Evolutionary conservation across 352 stramenopile species (phyloP).

Genomic region (Phytophthora idaei): DNA sequence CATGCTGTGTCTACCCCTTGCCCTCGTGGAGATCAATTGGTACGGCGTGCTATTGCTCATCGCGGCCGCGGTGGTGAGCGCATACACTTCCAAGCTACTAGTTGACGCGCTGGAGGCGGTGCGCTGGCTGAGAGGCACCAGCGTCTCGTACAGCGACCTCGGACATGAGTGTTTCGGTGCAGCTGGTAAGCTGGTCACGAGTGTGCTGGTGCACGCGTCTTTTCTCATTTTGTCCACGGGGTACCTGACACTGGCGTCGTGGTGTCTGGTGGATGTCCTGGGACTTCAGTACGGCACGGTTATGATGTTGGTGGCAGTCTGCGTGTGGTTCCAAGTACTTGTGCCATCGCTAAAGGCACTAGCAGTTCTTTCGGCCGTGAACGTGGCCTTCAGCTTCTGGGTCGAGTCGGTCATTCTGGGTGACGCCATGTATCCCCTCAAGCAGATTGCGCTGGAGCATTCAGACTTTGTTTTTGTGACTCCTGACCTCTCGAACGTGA

Average conservation of each 20-base stretch:
- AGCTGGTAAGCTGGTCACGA: constrained; percentile 46
- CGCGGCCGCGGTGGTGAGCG: constrained; percentile 51
- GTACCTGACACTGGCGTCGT: constrained; percentile 59
- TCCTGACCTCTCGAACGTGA: constrained; percentile 59
- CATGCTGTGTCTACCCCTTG: constrained; percentile 73
- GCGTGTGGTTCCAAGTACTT: constrained; percentile 73
- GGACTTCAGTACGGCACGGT: constrained; percentile 59
- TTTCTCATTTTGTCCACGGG: constrained; percentile 69
- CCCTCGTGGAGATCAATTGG: constrained; percentile 82
- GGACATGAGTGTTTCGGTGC: constrained; percentile 69
- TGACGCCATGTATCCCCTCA: constrained; percentile 84
- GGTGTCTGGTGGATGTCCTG: constrained; percentile 67
- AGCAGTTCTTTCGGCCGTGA: constrained; percentile 65
- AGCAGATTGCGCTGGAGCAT: constrained; percentile 69
- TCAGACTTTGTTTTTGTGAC: constrained; percentile 71
- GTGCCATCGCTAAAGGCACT: constrained; percentile 65
- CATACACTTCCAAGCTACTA: constrained; percentile 72
- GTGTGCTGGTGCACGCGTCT: constrained; percentile 54
- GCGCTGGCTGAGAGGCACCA: constrained; percentile 65
- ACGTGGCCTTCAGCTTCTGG: constrained; percentile 82
- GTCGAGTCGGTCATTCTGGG: constrained; percentile 83
- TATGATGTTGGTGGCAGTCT: constrained; percentile 54
- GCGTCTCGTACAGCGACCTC: constrained; percentile 74
- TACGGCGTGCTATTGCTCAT: constrained; percentile 69
- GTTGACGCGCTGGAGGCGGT: constrained; percentile 74